Evolutionary conservation across 208 protist species (phyloP).

Genomic region (Strigomonas galati): DNA sequence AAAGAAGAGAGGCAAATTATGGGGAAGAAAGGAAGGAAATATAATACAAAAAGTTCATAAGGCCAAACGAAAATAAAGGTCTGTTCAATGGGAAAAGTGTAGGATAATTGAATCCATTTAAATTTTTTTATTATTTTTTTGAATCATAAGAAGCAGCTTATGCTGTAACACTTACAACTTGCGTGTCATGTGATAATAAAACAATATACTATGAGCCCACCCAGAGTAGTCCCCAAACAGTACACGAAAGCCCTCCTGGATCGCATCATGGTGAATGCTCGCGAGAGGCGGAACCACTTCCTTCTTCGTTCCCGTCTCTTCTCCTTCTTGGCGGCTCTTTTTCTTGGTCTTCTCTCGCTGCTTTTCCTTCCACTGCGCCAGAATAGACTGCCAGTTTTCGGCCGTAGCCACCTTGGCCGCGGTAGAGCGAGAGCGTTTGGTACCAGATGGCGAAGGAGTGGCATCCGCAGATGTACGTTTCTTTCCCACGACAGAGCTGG

Average conservation of each 20-base stretch:
- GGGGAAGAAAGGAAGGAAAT: background rate
- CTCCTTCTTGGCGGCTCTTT: background rate
- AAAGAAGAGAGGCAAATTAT: background rate
- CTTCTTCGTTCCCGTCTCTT: background rate
- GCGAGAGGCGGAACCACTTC: constrained; percentile 25
- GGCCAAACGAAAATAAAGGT: no score
- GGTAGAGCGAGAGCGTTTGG: no score
- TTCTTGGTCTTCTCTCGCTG: background rate
- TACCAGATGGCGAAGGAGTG: no score
- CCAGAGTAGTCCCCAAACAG: constrained; percentile 69
- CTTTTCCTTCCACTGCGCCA: constrained; percentile 1
- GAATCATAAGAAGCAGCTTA: no score
- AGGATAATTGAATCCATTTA: no score
- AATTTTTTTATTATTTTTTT: no score
- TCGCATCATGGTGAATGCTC: constrained; percentile 63
- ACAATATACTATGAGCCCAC: constrained; percentile 76
- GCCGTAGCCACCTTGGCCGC: no score
- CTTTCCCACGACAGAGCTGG: no score
- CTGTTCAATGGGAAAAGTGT: no score
- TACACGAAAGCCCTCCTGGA: constrained; percentile 51
- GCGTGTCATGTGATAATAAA: constrained; percentile 46
- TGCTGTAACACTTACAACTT: background rate
- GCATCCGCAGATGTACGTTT: no score
- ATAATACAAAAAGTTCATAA: no score
- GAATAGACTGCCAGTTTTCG: no score